Percentiles rank a stretch among this genome's conserved stretches.
Evolutionary conservation across 2,329 filamentous ascomycete species (phyloP).

Genomic region (Apiospora saccharicola): DNA sequence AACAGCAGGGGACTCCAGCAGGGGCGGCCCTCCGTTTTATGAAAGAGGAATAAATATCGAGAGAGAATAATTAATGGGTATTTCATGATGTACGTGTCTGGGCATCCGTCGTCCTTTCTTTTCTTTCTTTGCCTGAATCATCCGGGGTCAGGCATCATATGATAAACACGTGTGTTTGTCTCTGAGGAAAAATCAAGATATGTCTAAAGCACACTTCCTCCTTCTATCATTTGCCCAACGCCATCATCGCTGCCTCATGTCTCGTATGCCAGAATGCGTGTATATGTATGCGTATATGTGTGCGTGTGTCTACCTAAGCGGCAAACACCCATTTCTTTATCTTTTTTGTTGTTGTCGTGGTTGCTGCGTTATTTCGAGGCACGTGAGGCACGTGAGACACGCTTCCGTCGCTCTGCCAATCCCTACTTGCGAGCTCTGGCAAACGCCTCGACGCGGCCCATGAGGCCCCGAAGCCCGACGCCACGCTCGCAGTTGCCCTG

Average conservation of each 20-base stretch:
- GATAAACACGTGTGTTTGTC: background rate
- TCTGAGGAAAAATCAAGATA: background rate
- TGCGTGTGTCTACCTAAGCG: background rate
- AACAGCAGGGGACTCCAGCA: slow-evolving; percentile 3
- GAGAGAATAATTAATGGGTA: slow-evolving; percentile 12
- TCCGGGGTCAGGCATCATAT: background rate
- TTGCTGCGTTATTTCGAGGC: background rate
- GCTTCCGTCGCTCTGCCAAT: background rate
- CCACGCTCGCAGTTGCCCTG: slow-evolving; percentile 84
- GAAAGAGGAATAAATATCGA: background rate
- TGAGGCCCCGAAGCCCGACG: slow-evolving; percentile 72
- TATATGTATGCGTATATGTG: background rate
- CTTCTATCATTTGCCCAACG: background rate
- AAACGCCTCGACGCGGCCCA: slow-evolving; percentile 67
- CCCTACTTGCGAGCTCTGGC: slow-evolving; percentile 31
- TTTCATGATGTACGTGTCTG: slow-evolving; percentile 1
- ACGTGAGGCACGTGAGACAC: background rate
- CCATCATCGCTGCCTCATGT: slow-evolving; percentile 5
- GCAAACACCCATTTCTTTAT: background rate
- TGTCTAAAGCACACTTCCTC: background rate
- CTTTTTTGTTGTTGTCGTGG: background rate
- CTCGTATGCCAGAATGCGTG: background rate
- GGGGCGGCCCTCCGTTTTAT: background rate
- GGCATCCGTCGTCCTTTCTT: background rate
- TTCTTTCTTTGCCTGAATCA: background rate